Conservation (phyloP, 1,284 basidiomycete species). For the Coriolopsis trogii region DNA sequence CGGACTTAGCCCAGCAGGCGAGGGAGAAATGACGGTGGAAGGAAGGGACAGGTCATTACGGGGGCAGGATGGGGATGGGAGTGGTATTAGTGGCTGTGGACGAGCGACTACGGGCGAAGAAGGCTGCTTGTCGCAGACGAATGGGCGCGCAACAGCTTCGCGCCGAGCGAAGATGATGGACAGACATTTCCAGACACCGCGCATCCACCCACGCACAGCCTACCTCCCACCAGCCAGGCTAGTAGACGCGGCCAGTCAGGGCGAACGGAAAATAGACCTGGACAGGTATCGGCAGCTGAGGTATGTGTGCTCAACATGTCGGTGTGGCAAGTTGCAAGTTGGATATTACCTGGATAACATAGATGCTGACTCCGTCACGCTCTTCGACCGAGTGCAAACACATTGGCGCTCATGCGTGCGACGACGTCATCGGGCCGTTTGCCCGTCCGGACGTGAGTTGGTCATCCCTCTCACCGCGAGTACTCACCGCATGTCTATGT, state of each 20-base stretch:
- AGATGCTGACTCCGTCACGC: no score
- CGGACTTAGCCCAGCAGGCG: constrained; percentile 32
- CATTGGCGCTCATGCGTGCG: no score
- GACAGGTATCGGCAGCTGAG: no score
- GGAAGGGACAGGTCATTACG: constrained; percentile 11
- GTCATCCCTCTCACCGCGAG: background rate
- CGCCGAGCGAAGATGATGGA: background rate
- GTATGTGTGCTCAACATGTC: no score
- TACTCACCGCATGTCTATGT: constrained; percentile 2
- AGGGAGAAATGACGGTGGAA: constrained; percentile 40
- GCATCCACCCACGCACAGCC: background rate
- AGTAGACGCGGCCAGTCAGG: background rate
- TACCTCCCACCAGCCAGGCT: background rate
- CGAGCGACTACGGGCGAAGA: constrained; percentile 6
- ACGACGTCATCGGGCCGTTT: constrained; percentile 15
- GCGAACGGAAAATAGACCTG: no score
- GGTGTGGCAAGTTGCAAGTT: no score
- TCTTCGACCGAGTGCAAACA: no score
- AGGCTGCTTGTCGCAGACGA: background rate
- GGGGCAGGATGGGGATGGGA: background rate
- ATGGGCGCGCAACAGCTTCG: constrained; percentile 1
- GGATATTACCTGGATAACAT: no score
- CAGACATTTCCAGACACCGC: background rate
- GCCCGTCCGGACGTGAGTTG: background rate
- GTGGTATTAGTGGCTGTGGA: constrained; percentile 10